phyloP scores from a whole-genome alignment of 768 basidiomycete species.

The Naganishia vaughanmartiniae region DNA sequence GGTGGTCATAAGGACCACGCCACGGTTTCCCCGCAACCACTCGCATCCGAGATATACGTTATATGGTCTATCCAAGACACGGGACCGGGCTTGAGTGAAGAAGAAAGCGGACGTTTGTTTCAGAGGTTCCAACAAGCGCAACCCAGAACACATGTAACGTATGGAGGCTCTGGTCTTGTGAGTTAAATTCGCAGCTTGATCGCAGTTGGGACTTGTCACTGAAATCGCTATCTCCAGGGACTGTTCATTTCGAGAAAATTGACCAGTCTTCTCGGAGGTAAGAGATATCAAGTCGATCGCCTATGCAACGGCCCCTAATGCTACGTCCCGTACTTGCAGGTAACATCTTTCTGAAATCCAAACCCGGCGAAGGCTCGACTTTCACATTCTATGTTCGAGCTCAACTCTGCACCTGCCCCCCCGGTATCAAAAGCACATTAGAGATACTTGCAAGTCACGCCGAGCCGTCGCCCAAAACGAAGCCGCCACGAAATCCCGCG shows the following conservation, averaged over 20 bases:
- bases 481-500: not conserved
- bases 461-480: not conserved
- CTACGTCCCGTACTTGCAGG: not conserved
- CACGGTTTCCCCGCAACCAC: not conserved
- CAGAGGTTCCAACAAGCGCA: slow-evolving; percentile 43
- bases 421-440: not conserved
- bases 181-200: not conserved
- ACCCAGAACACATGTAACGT: slow-evolving; percentile 38
- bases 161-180: slow-evolving; percentile 39
- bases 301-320: not conserved
- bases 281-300: not conserved
- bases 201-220: not conserved
- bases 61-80: slow-evolving; percentile 41
- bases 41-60: slow-evolving; percentile 22
- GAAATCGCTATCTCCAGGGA: slow-evolving; percentile 18
- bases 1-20: slow-evolving; percentile 18
- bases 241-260: slow-evolving; percentile 40
- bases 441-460: not conserved
- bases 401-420: slow-evolving; percentile 10
- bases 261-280: slow-evolving; percentile 33
- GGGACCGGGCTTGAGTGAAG: slow-evolving; percentile 40
- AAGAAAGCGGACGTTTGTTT: slow-evolving; percentile 40
- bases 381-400: slow-evolving; percentile 34
- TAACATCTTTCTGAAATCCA: slow-evolving; percentile 36
- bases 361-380: slow-evolving; percentile 29